Conservation (phyloP, 352 stramenopile genomes). For the Globisporangium lucens region DNA sequence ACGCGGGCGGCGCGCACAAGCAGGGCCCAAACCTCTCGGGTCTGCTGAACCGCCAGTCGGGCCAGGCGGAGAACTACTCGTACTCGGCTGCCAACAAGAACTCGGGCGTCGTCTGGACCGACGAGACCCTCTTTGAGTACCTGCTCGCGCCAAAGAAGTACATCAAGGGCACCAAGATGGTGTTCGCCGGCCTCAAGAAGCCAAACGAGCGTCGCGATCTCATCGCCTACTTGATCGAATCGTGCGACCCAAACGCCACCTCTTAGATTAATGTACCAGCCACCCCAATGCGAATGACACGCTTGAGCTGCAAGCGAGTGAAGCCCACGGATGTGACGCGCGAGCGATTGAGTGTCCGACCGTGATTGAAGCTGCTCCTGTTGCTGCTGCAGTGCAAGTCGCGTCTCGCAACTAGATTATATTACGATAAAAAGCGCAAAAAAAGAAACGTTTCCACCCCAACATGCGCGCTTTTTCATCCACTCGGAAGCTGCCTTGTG, state of each 20-base stretch:
- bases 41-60: slow-evolving; percentile 96
- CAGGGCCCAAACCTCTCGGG: slow-evolving; percentile 98
- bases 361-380: not conserved
- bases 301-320: not conserved
- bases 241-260: slow-evolving; percentile 46
- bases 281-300: not conserved
- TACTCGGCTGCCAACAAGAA: slow-evolving; percentile 99
- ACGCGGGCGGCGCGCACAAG: slow-evolving; percentile 94
- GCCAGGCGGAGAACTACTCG: slow-evolving; percentile 95
- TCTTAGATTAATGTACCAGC: slow-evolving; percentile 21
- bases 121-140: slow-evolving; percentile 99
- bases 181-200: slow-evolving; percentile 99
- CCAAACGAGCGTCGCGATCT: slow-evolving; percentile 95
- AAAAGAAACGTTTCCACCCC: not conserved
- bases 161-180: slow-evolving; percentile 99
- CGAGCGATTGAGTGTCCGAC: not conserved
- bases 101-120: slow-evolving; percentile 94
- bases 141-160: slow-evolving; percentile 99
- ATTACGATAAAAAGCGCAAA: slow-evolving; percentile 6
- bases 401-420: slow-evolving; percentile 12
- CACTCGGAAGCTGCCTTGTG: not conserved
- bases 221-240: slow-evolving; percentile 97
- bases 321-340: not conserved
- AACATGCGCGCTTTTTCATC: not conserved
- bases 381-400: not conserved